Base-by-base conservation (phyloP, 2,329 filamentous ascomycete species). In the Arthrinium puccinioides region DNA sequence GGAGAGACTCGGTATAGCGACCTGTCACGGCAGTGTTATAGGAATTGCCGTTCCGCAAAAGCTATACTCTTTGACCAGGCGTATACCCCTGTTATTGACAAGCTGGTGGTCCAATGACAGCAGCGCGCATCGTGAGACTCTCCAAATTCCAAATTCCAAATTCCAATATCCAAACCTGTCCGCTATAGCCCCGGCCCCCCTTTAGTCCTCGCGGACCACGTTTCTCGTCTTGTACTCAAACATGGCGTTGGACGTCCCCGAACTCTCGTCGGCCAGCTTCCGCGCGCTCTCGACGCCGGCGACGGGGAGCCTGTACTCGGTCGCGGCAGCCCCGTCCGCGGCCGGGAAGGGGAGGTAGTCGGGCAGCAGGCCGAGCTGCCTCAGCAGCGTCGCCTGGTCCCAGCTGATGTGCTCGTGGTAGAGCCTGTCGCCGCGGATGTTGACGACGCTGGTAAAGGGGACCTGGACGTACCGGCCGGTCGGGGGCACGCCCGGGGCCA, bases 351-450 rank as follows among this genome's bases (percentile, higher is more conserved):
- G 71, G 0, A 85, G 64, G 43, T 77, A 84, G 39, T 84, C 70
- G 0, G 79, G 79, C 35, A 86, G 52, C 15, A 84, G 52, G 1
- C 76, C 80, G 2, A 82, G 54, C 51, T 85, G 81, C 6, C 65
- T 56, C 9, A 86, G 59, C 2, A 75, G 70, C 0, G 75, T 80
- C 0, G 66, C 74, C 52, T 84, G 79, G 41, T 86, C 81, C 80
- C 81, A 86, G 11, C 70, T 62, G 29, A 86, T 84, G 47, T 85
- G 81, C 53, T 86, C 82, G 44, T 84, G 79, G 45, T 76, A 83
- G 1, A 86, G 58, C 1, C 79, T 64, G 50, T 84, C 79, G 3
- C 82, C 82, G 2, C 82, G 71, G 37, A 85, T 70, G 39, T 81
- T 82, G 5, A 85, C 79, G 0, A 85, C 66, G 4, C 72, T 67